Percentiles rank a stretch among this genome's conserved stretches.
phyloP scores from a whole-genome alignment of 768 basidiomycete species.

The Gloeophyllum trabeum region DNA sequence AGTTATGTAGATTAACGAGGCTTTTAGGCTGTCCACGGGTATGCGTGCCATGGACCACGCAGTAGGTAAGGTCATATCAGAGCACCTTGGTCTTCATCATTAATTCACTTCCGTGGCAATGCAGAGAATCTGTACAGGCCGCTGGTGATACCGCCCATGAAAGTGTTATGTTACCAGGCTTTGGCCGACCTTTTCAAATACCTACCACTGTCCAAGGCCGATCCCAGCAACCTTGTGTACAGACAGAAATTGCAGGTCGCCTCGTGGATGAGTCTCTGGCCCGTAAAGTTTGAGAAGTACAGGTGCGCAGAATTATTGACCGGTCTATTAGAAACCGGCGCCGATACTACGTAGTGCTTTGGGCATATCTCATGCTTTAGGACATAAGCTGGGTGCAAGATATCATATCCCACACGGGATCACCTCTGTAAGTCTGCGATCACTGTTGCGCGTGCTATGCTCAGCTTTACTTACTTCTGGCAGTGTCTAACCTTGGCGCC shows the following conservation, averaged over 20 bases:
- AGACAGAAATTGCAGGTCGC: slow-evolving; percentile 66
- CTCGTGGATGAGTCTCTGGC: slow-evolving; percentile 77
- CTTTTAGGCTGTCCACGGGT: slow-evolving; percentile 62
- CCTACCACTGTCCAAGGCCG: slow-evolving; percentile 50
- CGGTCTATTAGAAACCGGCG: not conserved
- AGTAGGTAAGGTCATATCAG: slow-evolving; percentile 41
- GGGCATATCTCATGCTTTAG: slow-evolving; percentile 69
- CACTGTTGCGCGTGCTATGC: too few relatives aligned
- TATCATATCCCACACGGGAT: slow-evolving; percentile 77
- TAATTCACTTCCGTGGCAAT: not conserved
- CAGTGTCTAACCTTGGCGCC: slow-evolving; percentile 67
- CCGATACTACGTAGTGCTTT: slow-evolving; percentile 29
- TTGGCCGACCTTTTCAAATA: slow-evolving; percentile 66
- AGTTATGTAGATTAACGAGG: not conserved
- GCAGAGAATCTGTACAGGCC: slow-evolving; percentile 57
- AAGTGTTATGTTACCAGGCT: slow-evolving; percentile 54
- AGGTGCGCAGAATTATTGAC: slow-evolving; percentile 20
- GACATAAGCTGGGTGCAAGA: slow-evolving; percentile 60
- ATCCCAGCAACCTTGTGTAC: slow-evolving; percentile 41
- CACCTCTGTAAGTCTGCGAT: slow-evolving; percentile 57
- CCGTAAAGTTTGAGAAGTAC: slow-evolving; percentile 43
- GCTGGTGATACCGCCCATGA: slow-evolving; percentile 41
- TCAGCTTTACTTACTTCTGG: too few relatives aligned
- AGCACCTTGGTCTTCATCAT: not conserved
- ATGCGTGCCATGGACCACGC: slow-evolving; percentile 73